Evolutionary conservation across 2,329 filamentous ascomycete genomes (phyloP), one percentile per base, ranked within the genome.

Genomic region (Dothideomycetes sp.): DNA sequence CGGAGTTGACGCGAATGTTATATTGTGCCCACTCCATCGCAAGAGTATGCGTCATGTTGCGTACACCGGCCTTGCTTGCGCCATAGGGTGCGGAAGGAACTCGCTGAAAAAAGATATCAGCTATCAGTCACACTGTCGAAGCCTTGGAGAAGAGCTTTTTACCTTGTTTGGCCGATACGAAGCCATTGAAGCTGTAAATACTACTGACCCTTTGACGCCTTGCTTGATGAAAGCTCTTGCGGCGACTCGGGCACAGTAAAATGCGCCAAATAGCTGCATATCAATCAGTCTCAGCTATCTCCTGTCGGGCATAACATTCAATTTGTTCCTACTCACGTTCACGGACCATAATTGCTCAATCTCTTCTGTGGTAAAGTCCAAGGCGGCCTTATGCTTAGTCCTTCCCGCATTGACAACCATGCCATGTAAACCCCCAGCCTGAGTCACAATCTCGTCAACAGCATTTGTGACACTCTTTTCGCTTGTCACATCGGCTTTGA

Each of bases 131-230:
- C n/a, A n/a, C n/a, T n/a, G n/a, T n/a, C n/a, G n/a, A n/a, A n/a
- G n/a, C n/a, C n/a, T 29, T 29, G 24, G 24, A 12, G 12, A 12
- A 29, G 7, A 12, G 24, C 12, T 8, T 7, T 12, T 7, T 8
- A 52, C 52, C 5, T 52, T 42, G 30, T 49, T 49, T 5, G 48
- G 47, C 40, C 33, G 52, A 47, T 69, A 68, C 1, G 58, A 64
- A 1, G 66, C 64, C 66, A 70, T 68, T 4, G 54, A 59, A 4
- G 64, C 64, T 0, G 64, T 69, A 47, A 68, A 69, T 4, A 69
- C 64, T 17, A 69, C 59, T 3, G 57, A 60, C 3, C 64, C 65
- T 44, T 65, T 66, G 17, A 45, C 36, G 5, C 43, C 43, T 3
- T 43, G 19, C 17, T 42, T 34, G 33, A 45, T 45, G 40, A 45